Conservation (phyloP, 345 rosid species). For the Populus deltoides region DNA sequence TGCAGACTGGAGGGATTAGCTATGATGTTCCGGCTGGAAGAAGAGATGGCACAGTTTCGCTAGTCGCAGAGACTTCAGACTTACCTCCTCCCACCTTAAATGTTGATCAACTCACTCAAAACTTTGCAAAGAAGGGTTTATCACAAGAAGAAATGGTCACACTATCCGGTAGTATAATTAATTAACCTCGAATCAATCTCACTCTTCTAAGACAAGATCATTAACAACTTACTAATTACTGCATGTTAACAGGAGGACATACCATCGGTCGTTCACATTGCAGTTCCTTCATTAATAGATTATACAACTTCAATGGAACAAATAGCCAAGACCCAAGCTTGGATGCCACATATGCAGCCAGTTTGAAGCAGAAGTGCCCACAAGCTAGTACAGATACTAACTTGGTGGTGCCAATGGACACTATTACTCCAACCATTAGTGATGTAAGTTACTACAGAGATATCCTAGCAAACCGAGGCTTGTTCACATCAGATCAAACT, state of each 20-base stretch:
- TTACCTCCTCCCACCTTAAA: slow-evolving; percentile 9
- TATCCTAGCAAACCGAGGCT: slow-evolving; percentile 17
- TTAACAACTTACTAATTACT: neutral
- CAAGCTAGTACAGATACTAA: slow-evolving; percentile 3
- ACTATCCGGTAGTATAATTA: slow-evolving; percentile 7
- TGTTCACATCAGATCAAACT: slow-evolving; percentile 28
- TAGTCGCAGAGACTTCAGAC: slow-evolving; percentile 32
- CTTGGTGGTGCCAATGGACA: slow-evolving; percentile 26
- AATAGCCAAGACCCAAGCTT: slow-evolving; percentile 18
- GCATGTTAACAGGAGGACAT: slow-evolving; percentile 20
- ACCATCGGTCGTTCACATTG: slow-evolving; percentile 26
- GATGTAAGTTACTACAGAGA: slow-evolving; percentile 18
- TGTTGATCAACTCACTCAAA: slow-evolving; percentile 15
- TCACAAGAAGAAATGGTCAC: slow-evolving; percentile 24
- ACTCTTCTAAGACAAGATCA: neutral
- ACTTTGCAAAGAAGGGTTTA: slow-evolving; percentile 18
- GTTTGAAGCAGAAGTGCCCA: slow-evolving; percentile 24
- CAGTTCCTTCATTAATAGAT: slow-evolving; percentile 17
- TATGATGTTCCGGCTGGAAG: slow-evolving; percentile 58
- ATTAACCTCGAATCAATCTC: neutral
- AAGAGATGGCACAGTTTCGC: slow-evolving; percentile 54
- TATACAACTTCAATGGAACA: slow-evolving; percentile 20
- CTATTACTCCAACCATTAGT: slow-evolving; percentile 5
- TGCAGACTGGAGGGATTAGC: slow-evolving; percentile 43
- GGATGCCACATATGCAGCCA: slow-evolving; percentile 14